Evolutionary conservation across 148 eudicot genomes (phyloP).

Genomic region (Vaccinium corymbosum): DNA sequence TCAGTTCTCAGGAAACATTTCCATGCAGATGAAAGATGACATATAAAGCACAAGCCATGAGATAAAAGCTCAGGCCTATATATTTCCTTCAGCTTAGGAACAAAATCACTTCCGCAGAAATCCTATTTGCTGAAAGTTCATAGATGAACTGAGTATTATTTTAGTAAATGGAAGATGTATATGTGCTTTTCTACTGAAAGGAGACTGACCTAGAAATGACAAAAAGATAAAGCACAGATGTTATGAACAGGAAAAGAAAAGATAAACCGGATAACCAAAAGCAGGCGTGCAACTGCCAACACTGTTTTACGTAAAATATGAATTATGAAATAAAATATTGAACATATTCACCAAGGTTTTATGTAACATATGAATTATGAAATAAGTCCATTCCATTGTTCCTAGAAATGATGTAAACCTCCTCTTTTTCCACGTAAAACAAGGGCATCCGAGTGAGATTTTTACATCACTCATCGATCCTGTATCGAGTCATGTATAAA

Average conservation of each 20-base stretch:
- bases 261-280: neutral
- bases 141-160: neutral
- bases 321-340: neutral
- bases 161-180: neutral
- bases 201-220: neutral
- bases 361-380: neutral
- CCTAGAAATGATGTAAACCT: neutral
- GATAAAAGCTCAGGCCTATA: neutral
- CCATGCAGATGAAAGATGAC: neutral
- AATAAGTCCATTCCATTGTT: neutral
- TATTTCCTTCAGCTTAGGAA: neutral
- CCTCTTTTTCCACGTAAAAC: neutral
- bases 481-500: neutral
- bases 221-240: neutral
- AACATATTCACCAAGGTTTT: neutral
- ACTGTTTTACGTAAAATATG: neutral
- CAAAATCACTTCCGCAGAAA: neutral
- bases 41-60: neutral
- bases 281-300: neutral
- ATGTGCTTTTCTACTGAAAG: neutral
- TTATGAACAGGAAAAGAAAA: neutral
- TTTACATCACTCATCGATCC: neutral
- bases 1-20: neutral
- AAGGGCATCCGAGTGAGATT: slow-evolving; percentile 2
- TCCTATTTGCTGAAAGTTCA: neutral